Percentiles rank a stretch among this genome's conserved stretches.
Conservation (phyloP, 139 green algal species). For the Chlorokybus atmophyticus region DNA sequence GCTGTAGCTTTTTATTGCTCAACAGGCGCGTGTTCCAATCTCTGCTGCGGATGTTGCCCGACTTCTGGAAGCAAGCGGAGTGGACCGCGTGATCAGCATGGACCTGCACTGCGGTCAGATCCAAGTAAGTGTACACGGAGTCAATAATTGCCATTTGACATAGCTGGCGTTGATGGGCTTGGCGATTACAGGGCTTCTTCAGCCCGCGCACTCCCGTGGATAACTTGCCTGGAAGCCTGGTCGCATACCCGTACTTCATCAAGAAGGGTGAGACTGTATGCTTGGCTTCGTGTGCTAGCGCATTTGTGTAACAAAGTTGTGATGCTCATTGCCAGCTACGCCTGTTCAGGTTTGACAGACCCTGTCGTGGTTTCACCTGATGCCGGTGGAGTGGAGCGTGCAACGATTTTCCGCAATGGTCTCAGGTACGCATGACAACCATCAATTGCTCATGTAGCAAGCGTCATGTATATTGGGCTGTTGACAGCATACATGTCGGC, state of each 20-base stretch:
- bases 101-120: slow-evolving; percentile 1
- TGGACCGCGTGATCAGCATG: background rate
- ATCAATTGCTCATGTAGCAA: no score
- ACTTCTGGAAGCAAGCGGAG: background rate
- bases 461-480: no score
- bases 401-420: background rate
- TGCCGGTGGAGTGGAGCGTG: background rate
- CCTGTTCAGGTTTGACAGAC: background rate
- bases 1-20: background rate
- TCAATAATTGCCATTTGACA: background rate
- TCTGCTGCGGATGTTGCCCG: background rate
- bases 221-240: background rate
- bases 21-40: background rate
- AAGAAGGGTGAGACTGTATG: no score
- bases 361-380: background rate
- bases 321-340: no score
- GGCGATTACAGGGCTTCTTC: background rate
- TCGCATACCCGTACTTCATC: background rate
- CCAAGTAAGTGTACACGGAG: background rate
- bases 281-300: no score
- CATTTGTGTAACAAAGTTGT: no score
- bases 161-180: background rate
- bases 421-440: no score
- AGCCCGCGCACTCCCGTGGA: background rate
- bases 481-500: background rate